Base-by-base conservation (phyloP, 2,329 filamentous ascomycete genomes). In the Xenoacremonium recifei region DNA sequence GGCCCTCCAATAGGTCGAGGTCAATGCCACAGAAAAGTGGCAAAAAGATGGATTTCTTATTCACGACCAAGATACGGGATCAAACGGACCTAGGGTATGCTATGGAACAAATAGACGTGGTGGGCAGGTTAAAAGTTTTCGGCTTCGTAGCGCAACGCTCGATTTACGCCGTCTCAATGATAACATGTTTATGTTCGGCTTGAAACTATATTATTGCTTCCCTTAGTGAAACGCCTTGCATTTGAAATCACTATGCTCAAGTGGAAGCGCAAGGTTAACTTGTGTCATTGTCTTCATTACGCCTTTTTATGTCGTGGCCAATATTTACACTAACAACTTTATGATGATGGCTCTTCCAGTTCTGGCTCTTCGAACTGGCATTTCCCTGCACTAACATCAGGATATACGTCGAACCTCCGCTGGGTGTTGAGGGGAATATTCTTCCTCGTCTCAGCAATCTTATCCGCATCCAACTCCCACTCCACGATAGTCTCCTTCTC, bases 341-440 rank as follows among this genome's bases (percentile, higher is more conserved):
- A n/a, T 31, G n/a, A 7, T 15, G 13, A 27, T 15, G n/a, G 48
- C 29, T 45, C 35, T 4, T 47, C 42, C 12, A 56, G 40, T 10
- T 48, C 47, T 25, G 57, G 53, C 37, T 68, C 62, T 32, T 63
- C 58, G 13, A 62, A 61, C 17, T 62, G 58, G 18, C 74, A 62
- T 43, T 74, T 69, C 2, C 79, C 84, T 57, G 79, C 67, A 58
- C 83, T 90, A 21, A 99, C 82, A 72, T 99, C 91, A 0, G 89
- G 87, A 65, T 99, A 99, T 16, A 99, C 86, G 66, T 99, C 93
- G 63, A 96, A 99, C 53, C 93, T 76, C 58, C 93, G 78, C 75
- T 99, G 93, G 15, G 76, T 78, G 57, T 84, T 82, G 39, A 97
- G 73, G 3, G 93, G 93, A 53, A 99, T 96, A 5, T 85, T 85